Percentiles rank a stretch among this genome's conserved stretches.
Evolutionary conservation across 73 alveolate genomes (phyloP).

Genomic region (Tetrahymena borealis): DNA sequence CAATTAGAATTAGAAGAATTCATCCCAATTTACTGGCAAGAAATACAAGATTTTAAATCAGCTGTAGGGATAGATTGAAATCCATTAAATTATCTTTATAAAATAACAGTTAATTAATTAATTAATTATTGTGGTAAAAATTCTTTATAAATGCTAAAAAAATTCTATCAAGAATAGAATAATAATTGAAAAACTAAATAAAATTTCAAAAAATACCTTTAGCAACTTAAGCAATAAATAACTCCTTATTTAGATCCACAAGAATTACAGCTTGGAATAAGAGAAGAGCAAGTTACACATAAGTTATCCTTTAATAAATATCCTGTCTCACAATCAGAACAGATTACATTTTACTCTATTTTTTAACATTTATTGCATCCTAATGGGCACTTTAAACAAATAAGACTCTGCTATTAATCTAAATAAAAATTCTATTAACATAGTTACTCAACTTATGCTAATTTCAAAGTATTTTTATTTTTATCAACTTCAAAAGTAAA

Average conservation of each 20-base stretch:
- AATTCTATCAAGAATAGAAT: background rate
- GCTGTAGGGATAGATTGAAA: background rate
- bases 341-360: background rate
- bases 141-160: too few relatives aligned
- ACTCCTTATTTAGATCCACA: background rate
- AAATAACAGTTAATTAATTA: background rate
- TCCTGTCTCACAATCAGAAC: background rate
- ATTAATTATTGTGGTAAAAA: too few relatives aligned
- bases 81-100: background rate
- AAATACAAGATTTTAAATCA: background rate
- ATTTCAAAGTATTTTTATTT: background rate
- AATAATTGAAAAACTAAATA: background rate
- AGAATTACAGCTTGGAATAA: background rate
- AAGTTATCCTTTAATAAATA: background rate
- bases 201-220: background rate
- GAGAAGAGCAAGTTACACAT: background rate
- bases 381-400: background rate
- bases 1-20: background rate
- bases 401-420: background rate
- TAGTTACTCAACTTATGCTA: background rate
- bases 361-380: background rate
- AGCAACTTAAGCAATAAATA: background rate
- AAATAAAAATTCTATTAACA: background rate
- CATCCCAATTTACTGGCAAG: background rate
- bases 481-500: background rate